Evolutionary conservation across 2,329 filamentous ascomycete species (phyloP).

Genomic region (Westerdykella aurantiaca): DNA sequence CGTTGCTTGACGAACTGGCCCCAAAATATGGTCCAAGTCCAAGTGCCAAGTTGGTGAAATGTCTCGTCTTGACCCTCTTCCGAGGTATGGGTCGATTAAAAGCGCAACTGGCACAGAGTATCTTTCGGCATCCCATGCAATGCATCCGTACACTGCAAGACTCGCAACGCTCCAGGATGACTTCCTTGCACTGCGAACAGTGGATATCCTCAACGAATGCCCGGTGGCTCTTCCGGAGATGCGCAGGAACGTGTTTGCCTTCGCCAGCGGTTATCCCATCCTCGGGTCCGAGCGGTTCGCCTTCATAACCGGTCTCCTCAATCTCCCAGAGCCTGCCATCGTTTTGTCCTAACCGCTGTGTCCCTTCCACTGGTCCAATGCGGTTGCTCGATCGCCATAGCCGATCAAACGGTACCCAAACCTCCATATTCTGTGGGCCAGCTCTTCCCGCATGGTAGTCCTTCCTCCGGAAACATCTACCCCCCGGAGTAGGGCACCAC

Average conservation of each 20-base stretch:
- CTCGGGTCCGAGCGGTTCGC: conserved; percentile 50
- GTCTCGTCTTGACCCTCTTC: conserved; percentile 34
- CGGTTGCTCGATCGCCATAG: conserved; percentile 56
- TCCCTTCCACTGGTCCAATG: conserved; percentile 43
- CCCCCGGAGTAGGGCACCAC: conserved; percentile 55
- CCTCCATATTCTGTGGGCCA: conserved; percentile 51
- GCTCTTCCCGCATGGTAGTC: conserved; percentile 53
- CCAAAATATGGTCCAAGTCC: conserved; percentile 15
- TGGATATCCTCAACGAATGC: conserved; percentile 50
- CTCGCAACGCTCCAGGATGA: conserved; percentile 53
- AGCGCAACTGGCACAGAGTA: conserved; percentile 55
- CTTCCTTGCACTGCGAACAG: conserved; percentile 50
- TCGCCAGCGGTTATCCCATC: conserved; percentile 42
- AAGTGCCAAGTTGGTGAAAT: conserved; percentile 35
- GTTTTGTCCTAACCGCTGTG: conserved; percentile 27
- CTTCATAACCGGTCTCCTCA: conserved; percentile 49
- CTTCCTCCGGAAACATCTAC: conserved; percentile 51
- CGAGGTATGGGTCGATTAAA: conserved; percentile 50
- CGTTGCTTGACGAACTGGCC: too few relatives aligned
- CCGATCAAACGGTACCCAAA: conserved; percentile 58
- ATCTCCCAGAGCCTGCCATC: conserved; percentile 54
- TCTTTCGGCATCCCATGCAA: conserved; percentile 56
- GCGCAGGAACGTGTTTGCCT: conserved; percentile 50
- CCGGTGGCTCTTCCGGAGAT: conserved; percentile 50
- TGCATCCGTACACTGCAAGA: conserved; percentile 58